Evolutionary conservation across 495 filamentous ascomycete genomes (phyloP), one percentile per base, ranked within the genome.

Genomic region (Aspergillus haitiensis): DNA sequence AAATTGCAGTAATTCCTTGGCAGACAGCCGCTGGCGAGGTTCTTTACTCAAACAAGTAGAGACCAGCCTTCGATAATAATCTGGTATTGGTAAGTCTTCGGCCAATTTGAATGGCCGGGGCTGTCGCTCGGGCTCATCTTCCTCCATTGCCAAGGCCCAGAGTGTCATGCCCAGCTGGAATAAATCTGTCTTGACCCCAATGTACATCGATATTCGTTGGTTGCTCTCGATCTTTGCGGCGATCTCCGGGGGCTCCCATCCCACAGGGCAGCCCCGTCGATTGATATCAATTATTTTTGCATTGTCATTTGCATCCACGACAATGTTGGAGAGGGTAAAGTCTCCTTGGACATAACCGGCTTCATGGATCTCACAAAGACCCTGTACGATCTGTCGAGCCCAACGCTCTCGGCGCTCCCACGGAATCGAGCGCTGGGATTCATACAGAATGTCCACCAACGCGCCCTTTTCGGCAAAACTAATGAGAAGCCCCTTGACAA

Each of bases 271-370:
- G 12, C 94, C 94, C 62, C 94, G 81, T 33, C 94, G 83, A 72
- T 98, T 98, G 81, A 98, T 98, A 75, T 98, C 94, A 71, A 98
- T 98, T 61, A 98, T 98, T 62, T 93, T 90, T 12, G 94, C 95
- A 67, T 97, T 83, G 71, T 92, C 85, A 37, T 89, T 69, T 2
- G 79, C 80, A 67, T 98, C 90, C 65, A 98, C 88, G 60, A 98
- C 94, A 58, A 98, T 97, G 67, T 98, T 98, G 4, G 93, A 96
- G 9, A 98, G 78, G 0, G 94, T 98, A 61, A 98, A 97, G 64
- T 98, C 94, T 11, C 94, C 94, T 67, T 98, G 94, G 31, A 98
- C 94, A 70, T 97, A 98, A 36, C 94, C 95, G 18, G 91, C 87
- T 67, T 97, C 95, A 61, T 98, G 94, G 36, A 98, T 93, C 64